Percentiles rank a stretch among this genome's conserved stretches.
These are phyloP conservation scores for Fusarium haematococcum DNA, from an alignment of 2,329 filamentous ascomycete genomes.

Conservation along the genomic window DNA sequence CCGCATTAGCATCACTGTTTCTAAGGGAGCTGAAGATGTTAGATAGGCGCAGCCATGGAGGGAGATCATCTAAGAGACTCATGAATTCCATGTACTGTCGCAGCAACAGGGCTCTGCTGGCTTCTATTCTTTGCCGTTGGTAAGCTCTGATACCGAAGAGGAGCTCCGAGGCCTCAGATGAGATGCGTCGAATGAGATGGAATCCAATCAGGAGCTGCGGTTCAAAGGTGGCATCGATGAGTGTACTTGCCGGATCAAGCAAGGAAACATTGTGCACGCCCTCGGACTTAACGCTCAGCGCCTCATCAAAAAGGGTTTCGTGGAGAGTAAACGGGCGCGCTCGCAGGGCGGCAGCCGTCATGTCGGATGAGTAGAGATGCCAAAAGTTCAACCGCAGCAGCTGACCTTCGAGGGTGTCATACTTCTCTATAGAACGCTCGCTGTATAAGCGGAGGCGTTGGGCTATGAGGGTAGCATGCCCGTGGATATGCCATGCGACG, in stretches of 20 bases:
- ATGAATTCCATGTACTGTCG: background rate
- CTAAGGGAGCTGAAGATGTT: background rate
- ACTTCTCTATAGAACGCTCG: background rate
- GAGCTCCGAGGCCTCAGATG: background rate
- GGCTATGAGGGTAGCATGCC: background rate
- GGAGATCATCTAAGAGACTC: background rate
- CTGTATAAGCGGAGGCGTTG: background rate
- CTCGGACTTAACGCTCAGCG: background rate
- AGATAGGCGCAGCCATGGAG: background rate
- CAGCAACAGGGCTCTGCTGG: background rate
- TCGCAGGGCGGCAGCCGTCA: background rate
- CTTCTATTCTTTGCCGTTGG: background rate
- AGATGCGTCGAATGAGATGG: background rate
- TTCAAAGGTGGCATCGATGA: background rate
- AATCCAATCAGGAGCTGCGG: background rate
- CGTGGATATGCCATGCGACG: background rate
- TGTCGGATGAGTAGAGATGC: background rate
- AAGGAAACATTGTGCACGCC: background rate
- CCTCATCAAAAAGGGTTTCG: background rate
- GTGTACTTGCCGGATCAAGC: background rate
- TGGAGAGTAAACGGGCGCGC: background rate
- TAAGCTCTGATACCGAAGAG: background rate
- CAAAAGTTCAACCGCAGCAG: background rate
- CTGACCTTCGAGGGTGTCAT: background rate
- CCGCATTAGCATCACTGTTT: background rate